Percentiles rank a stretch among this genome's conserved stretches.
Evolutionary conservation across 495 filamentous ascomycete species (phyloP).

Genomic region (Cercophora sp.): DNA sequence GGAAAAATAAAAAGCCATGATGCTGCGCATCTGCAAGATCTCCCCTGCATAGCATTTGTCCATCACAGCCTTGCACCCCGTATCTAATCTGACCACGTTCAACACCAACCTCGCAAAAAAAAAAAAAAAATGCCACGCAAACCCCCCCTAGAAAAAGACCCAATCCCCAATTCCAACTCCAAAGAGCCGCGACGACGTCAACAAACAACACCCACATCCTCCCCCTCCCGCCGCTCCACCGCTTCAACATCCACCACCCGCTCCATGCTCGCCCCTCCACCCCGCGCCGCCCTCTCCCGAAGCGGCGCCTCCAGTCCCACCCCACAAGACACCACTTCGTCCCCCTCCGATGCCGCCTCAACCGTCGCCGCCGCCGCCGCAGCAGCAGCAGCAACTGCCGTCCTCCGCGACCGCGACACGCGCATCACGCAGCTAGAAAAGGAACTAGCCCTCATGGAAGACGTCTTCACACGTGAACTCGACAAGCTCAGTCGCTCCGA

Average conservation of each 20-base stretch:
- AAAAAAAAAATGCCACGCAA: no score
- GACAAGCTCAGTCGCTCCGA: conserved; percentile 41
- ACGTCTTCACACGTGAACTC: conserved; percentile 44
- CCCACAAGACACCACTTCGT: conserved; percentile 19
- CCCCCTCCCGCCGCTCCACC: conserved; percentile 11
- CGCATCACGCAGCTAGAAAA: conserved; percentile 43
- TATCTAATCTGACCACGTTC: no score
- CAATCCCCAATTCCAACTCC: no score
- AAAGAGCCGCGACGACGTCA: background rate
- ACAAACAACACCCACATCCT: background rate
- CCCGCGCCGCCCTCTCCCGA: conserved; percentile 36
- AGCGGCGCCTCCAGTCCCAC: conserved; percentile 33
- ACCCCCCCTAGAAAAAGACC: no score
- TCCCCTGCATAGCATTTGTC: no score
- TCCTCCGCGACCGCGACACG: conserved; percentile 36
- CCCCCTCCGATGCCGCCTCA: background rate
- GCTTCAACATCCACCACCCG: conserved; percentile 14
- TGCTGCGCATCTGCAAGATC: no score
- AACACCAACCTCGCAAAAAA: no score
- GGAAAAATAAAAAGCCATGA: no score
- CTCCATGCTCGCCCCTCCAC: conserved; percentile 36
- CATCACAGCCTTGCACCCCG: no score
- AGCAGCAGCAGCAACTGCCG: conserved; percentile 25
- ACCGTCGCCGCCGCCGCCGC: conserved; percentile 14
- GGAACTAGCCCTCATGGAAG: conserved; percentile 41